Evolutionary conservation across 1,284 basidiomycete genomes (phyloP).

Genomic region (Cryptococcus sp.): DNA sequence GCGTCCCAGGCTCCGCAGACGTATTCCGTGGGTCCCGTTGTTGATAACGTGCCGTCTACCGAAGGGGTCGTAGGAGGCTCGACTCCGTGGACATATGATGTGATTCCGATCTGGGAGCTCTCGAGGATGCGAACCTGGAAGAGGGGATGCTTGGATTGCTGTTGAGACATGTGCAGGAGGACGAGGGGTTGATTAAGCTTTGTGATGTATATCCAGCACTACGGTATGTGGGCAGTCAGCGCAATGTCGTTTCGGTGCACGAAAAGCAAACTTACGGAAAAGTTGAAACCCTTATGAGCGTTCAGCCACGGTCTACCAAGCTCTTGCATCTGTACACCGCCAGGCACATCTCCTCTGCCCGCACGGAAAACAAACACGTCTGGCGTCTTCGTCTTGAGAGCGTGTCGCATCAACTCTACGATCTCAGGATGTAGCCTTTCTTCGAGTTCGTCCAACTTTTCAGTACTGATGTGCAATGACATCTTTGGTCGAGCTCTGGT

Average conservation of each 20-base stretch:
- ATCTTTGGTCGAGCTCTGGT: constrained; percentile 9
- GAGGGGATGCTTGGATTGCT: constrained; percentile 28
- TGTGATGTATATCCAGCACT: constrained; percentile 48
- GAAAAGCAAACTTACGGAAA: constrained; percentile 33
- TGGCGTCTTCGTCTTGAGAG: constrained; percentile 44
- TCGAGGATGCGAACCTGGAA: constrained; percentile 49
- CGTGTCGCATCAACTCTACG: constrained; percentile 41
- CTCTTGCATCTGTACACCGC: constrained; percentile 41
- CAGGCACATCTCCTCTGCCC: constrained; percentile 26
- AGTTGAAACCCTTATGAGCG: constrained; percentile 47
- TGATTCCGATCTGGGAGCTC: constrained; percentile 50
- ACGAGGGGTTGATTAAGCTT: constrained; percentile 46
- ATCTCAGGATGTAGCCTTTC: constrained; percentile 45
- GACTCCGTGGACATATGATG: constrained; percentile 22
- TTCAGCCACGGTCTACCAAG: constrained; percentile 43
- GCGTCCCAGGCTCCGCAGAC: constrained; percentile 47
- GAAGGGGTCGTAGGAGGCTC: constrained; percentile 6
- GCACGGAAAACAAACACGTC: constrained; percentile 44
- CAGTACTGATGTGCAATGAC: constrained; percentile 18
- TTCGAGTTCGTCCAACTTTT: constrained; percentile 15
- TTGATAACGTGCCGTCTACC: constrained; percentile 1
- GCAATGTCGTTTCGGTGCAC: background rate
- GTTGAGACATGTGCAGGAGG: constrained; percentile 44
- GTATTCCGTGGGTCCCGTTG: constrained; percentile 32
- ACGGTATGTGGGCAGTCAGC: constrained; percentile 3